Conservation (phyloP, 441 rosid species). For the Erodium chrysanthum region DNA sequence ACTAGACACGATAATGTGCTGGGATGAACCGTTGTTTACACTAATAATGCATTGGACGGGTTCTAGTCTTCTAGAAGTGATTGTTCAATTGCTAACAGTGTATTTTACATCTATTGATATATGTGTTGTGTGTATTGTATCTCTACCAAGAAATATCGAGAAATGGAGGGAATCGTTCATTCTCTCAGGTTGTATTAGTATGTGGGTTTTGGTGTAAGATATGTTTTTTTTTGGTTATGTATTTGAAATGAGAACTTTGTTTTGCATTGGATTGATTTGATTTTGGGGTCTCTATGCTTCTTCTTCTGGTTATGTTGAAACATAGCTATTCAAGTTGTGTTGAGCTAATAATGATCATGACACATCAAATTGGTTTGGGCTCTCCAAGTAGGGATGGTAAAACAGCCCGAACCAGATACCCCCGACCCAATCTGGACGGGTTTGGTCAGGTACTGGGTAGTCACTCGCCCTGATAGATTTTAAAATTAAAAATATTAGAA, state of each 20-base stretch:
- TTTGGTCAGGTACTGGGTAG: no score
- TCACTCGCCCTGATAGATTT: no score
- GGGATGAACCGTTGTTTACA: constrained; percentile 4
- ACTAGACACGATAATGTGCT: constrained; percentile 15
- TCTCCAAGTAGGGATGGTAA: no score
- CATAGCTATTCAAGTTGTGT: not conserved
- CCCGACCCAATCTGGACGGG: no score
- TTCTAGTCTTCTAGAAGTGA: not conserved
- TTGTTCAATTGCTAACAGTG: not conserved
- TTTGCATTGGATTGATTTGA: not conserved
- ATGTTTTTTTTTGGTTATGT: not conserved
- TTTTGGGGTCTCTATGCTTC: no score
- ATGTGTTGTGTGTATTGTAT: constrained; percentile 19
- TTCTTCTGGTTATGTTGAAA: not conserved
- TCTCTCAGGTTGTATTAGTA: constrained; percentile 23
- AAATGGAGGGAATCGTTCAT: constrained; percentile 35
- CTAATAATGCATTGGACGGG: constrained; percentile 6
- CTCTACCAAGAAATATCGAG: constrained; percentile 8
- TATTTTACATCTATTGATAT: constrained; percentile 1
- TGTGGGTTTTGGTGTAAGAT: constrained; percentile 15
- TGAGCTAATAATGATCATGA: no score
- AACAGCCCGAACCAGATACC: no score
- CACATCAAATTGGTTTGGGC: no score
- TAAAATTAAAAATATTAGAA: no score
- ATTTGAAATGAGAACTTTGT: not conserved